Base-by-base conservation (phyloP, 2,329 filamentous ascomycete genomes). In the Monascus ruber region DNA sequence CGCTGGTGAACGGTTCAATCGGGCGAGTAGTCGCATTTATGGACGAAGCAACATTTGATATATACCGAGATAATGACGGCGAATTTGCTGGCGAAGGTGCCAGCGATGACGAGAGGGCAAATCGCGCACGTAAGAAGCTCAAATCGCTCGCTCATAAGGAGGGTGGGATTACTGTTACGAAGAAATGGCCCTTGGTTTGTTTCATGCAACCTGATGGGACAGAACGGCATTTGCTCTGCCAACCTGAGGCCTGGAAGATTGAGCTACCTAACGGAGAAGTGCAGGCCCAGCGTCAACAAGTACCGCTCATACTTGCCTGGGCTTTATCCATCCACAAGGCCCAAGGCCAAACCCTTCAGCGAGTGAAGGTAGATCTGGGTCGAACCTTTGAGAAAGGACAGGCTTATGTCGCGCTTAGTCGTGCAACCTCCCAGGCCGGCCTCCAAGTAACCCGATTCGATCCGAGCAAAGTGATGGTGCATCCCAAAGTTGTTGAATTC, bases 261-360 rank as follows among this genome's bases (percentile, higher is more conserved):
- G 93, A 98, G 57, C 73, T 94, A n/a, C 91, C 91, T 1, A 94
- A 84, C 40, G 91, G 91, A 35, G 88, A 96, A 58, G 73, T 96
- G 1, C 87, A 94, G 60, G 91, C 91, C 1, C 85, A 85, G 44
- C 83, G 91, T 31, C 74, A 74, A 34, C 85, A 89, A 52, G 63
- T 89, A 2, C 91, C 91, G 0, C 72, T 98, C 37, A 96, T 98
- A 46, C 72, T 98, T 26, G 91, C 91, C 0, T 98, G 91, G 91
- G 91, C 91, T 2, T 67, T 98, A 17, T 94, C 87, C 1, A 98
- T 98, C 43, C 91, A 98, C 69, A 98, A 98, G 64, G 91, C 91
- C 1, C 89, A 96, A 59, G 89, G 89, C 1, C 89, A 96, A 60
- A 96, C 89, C 28, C 68, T 95, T 25, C 87, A 94, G 55, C 75